phyloP scores from a whole-genome alignment of 371 early-diverging fungal species.

The Blakeslea trispora region DNA sequence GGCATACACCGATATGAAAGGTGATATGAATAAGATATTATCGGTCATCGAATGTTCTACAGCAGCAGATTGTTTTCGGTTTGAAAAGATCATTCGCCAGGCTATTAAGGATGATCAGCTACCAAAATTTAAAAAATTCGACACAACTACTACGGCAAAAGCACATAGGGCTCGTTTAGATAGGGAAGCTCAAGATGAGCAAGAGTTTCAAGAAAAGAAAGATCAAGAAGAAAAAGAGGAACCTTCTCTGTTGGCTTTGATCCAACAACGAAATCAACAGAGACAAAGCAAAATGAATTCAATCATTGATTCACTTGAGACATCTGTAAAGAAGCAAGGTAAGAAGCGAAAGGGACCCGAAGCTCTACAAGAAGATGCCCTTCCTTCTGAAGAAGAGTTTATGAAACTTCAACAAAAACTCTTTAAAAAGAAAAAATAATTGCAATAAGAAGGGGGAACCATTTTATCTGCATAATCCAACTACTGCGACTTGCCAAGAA shows the following conservation, averaged over 20 bases:
- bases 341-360: constrained; percentile 15
- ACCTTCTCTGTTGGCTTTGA: constrained; percentile 49
- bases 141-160: constrained; percentile 50
- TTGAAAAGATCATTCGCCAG: constrained; percentile 61
- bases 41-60: constrained; percentile 62
- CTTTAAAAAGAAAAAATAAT: constrained; percentile 2
- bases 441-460: too few relatives aligned
- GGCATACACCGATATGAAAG: constrained; percentile 67
- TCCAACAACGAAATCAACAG: constrained; percentile 40
- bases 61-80: constrained; percentile 71
- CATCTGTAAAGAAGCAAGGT: constrained; percentile 8
- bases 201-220: constrained; percentile 50
- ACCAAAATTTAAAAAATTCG: constrained; percentile 35
- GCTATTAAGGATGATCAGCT: constrained; percentile 66
- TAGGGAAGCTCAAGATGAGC: constrained; percentile 57
- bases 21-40: constrained; percentile 77
- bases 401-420: constrained; percentile 50
- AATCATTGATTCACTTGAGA: constrained; percentile 52
- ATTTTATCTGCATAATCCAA: too few relatives aligned
- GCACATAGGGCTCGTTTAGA: constrained; percentile 56
- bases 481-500: background rate
- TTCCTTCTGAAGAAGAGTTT: constrained; percentile 70
- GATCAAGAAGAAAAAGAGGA: constrained; percentile 25
- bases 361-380: constrained; percentile 12
- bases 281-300: constrained; percentile 49